Conservation (phyloP, 148 eudicot species). For the Suaeda aralocaspica region DNA sequence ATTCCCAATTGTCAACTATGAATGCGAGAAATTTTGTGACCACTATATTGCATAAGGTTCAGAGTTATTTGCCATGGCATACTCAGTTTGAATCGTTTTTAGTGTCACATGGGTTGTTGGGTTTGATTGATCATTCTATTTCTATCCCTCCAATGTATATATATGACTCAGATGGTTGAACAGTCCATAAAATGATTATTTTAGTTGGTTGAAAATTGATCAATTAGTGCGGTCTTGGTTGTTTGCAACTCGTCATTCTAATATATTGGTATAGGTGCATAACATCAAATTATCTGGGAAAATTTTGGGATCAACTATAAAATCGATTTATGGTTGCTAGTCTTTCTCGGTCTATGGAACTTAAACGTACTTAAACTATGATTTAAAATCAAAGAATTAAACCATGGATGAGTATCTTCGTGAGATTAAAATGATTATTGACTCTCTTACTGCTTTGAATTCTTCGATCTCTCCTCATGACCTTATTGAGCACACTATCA, state of each 20-base stretch:
- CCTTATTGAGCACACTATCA: neutral
- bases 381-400: neutral
- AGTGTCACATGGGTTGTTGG: neutral
- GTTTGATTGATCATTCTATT: neutral
- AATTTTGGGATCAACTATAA: neutral
- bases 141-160: neutral
- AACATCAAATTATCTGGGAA: neutral
- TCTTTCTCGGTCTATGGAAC: neutral
- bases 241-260: neutral
- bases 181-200: neutral
- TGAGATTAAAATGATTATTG: neutral
- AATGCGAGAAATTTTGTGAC: slow-evolving; percentile 6
- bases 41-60: neutral
- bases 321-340: slow-evolving; percentile 1
- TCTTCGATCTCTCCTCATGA: neutral
- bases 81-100: slow-evolving; percentile 6
- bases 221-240: neutral
- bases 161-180: neutral
- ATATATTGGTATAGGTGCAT: neutral
- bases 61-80: neutral
- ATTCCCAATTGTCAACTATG: neutral
- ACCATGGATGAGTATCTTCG: neutral
- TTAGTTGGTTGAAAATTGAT: neutral
- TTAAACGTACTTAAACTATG: neutral
- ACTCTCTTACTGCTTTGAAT: neutral